A percentile compares a stretch with the other conserved stretches of the same genome.
These are phyloP conservation scores for Firmiana major DNA, from an alignment of 345 rosid species.

Conservation along the genomic window DNA sequence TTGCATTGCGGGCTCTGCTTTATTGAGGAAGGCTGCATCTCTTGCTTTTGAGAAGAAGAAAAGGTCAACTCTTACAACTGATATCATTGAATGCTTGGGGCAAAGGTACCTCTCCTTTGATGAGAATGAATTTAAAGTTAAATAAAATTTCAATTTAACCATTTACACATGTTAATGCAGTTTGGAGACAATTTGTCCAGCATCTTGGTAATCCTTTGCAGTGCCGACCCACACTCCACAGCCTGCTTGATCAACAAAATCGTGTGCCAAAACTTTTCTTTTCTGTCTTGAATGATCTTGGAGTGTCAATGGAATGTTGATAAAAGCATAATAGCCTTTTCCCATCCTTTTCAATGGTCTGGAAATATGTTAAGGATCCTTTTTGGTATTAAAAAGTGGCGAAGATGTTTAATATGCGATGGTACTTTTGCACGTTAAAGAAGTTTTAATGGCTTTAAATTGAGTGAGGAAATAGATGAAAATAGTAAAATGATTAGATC, in stretches of 20 bases:
- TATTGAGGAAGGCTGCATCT: slow-evolving; percentile 85
- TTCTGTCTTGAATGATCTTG: neutral
- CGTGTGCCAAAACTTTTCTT: neutral
- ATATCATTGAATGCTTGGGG: slow-evolving; percentile 74
- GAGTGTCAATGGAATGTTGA: neutral
- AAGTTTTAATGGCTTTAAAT: too few relatives aligned
- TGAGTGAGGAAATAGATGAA: too few relatives aligned
- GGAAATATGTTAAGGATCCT: neutral
- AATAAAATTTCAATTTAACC: neutral
- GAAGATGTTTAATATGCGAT: neutral
- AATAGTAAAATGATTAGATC: too few relatives aligned
- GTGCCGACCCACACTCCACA: neutral
- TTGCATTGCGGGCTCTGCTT: slow-evolving; percentile 84
- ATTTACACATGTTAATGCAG: slow-evolving; percentile 28
- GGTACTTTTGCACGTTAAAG: neutral
- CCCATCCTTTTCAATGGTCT: neutral
- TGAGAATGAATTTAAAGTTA: neutral
- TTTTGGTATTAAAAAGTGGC: neutral
- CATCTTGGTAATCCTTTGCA: slow-evolving; percentile 19
- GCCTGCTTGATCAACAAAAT: neutral
- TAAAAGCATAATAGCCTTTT: neutral
- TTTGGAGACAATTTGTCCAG: slow-evolving; percentile 68
- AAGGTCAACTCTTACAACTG: slow-evolving; percentile 81
- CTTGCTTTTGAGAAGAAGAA: slow-evolving; percentile 60
- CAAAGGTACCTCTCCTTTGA: slow-evolving; percentile 42